Conservation (phyloP, 1,139 yeast species). For the Taphrina populina region DNA sequence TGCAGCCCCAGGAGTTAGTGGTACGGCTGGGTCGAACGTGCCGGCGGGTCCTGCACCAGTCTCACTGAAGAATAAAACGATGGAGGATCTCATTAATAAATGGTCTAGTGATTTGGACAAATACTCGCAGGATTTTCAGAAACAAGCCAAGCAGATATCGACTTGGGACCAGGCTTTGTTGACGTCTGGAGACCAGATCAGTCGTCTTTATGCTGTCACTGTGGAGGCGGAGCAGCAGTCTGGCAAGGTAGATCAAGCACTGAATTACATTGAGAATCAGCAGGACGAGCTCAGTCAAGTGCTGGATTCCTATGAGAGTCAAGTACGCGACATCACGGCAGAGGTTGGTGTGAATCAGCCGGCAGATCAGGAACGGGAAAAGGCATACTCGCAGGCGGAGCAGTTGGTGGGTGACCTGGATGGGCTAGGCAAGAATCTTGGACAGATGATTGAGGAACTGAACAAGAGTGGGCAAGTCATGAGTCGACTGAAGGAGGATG, state of each 20-base stretch:
- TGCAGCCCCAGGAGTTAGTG: constrained; percentile 19
- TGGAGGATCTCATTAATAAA: constrained; percentile 86
- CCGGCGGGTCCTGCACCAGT: constrained; percentile 53
- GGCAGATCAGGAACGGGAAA: constrained; percentile 81
- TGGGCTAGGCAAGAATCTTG: constrained; percentile 68
- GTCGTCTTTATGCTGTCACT: constrained; percentile 74
- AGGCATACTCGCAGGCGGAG: constrained; percentile 81
- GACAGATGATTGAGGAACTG: constrained; percentile 77
- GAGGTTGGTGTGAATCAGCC: constrained; percentile 48
- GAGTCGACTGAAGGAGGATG: constrained; percentile 56
- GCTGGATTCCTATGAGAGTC: constrained; percentile 80
- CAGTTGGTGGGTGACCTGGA: constrained; percentile 78
- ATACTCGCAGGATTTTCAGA: constrained; percentile 70
- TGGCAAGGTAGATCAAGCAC: constrained; percentile 78
- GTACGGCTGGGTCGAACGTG: background rate
- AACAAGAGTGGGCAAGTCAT: constrained; percentile 82
- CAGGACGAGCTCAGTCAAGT: constrained; percentile 86
- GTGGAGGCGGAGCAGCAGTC: constrained; percentile 83
- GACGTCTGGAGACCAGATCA: constrained; percentile 79
- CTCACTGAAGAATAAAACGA: constrained; percentile 81
- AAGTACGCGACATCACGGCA: constrained; percentile 57
- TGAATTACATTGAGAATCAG: constrained; percentile 82
- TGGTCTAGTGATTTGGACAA: constrained; percentile 86
- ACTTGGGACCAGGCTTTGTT: constrained; percentile 84
- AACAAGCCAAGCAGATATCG: constrained; percentile 72